Evolutionary conservation across 1,139 yeast genomes (phyloP), one percentile per base, ranked within the genome.

Genomic region (Saccharomycopsis hybrid): DNA sequence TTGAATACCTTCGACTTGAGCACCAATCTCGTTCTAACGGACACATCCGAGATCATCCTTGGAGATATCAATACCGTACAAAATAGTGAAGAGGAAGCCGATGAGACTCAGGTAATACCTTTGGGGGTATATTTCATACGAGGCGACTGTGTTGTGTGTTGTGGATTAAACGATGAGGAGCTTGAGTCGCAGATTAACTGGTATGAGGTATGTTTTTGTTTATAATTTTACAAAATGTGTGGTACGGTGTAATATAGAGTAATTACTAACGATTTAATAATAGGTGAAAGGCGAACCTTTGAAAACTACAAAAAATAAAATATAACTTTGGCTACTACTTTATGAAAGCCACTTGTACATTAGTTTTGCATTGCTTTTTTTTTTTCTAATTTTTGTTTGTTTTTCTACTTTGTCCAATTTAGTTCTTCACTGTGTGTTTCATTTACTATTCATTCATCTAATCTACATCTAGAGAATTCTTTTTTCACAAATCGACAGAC

Each of bases 1-100:
- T 74, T 90, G 40, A 82, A 82, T 62, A 95, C 96, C 25, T 89
- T 74, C 60, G 97, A 90, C 64, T 82, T 84, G 59, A 72, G 84
- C 47, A 84, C 95, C 30, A 90, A 90, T 61, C 61, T 90, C 25
- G 73, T 88, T 41, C 69, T 90, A 41, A 67, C 81, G 5, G 67
- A 74, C 35, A 74, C 92, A n/a, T 65, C 73, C 36, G 92, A 85
- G 61, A 61, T 77, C 41, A 62, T 76, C 40, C 65, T 77, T 5
- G 56, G 54, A 13, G 59, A 58, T 7, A 41, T 53, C 24, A 55
- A 61, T 9, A n/a, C n/a, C n/a, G n/a, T n/a, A n/a, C n/a, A n/a
- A n/a, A n/a, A n/a, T n/a, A n/a, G n/a, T n/a, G n/a, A n/a, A n/a
- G 74, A 76, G 0, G 45, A 41, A 37, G 74, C 76, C 0, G 76